These are phyloP conservation scores for Theobroma cacao DNA, from an alignment of 345 rosid genomes.

Conservation along the genomic window DNA sequence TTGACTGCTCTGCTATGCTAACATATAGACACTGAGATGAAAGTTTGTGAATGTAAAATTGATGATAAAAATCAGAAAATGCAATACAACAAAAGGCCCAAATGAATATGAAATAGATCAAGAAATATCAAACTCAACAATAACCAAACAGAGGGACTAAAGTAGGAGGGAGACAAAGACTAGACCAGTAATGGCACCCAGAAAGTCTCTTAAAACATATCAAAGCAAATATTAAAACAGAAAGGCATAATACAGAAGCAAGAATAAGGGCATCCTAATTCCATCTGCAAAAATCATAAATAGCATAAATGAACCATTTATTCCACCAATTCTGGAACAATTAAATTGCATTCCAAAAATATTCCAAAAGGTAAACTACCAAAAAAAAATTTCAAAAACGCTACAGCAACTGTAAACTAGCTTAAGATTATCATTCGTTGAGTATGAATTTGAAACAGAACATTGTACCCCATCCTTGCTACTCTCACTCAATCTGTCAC, in stretches of 20 bases:
- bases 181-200: background rate
- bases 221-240: background rate
- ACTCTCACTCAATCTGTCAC: background rate
- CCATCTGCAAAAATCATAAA: background rate
- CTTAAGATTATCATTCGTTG: background rate
- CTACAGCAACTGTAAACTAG: background rate
- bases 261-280: background rate
- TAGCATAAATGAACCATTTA: background rate
- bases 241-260: background rate
- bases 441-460: background rate
- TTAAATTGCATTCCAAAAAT: background rate
- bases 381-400: background rate
- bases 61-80: constrained; percentile 1
- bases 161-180: background rate
- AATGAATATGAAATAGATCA: background rate
- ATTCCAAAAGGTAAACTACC: background rate
- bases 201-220: background rate
- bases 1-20: constrained; percentile 66
- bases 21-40: constrained; percentile 62
- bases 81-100: background rate
- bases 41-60: constrained; percentile 21
- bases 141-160: background rate
- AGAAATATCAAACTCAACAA: constrained; percentile 7
- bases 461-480: background rate
- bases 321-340: background rate